A percentile compares a stretch with the other conserved stretches of the same genome.
Evolutionary conservation across 441 rosid genomes (phyloP).

Genomic region (Monsonia emarginata): DNA sequence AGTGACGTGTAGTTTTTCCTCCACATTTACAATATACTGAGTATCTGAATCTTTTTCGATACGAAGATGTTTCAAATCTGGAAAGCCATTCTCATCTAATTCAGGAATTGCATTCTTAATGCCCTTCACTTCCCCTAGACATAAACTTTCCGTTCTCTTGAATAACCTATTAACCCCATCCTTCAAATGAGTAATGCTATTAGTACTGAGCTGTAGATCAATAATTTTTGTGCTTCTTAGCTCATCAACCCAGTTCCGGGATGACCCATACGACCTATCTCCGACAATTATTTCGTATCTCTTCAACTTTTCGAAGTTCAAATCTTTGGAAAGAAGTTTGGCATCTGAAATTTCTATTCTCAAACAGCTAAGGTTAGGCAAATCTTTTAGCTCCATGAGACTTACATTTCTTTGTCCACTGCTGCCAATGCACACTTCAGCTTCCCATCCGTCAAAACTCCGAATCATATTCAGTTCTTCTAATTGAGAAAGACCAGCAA

Average conservation of each 20-base stretch:
- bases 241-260: background rate
- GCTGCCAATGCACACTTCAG: too few relatives aligned
- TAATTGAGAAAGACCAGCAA: too few relatives aligned
- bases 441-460: too few relatives aligned
- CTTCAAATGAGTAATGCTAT: background rate
- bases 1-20: background rate
- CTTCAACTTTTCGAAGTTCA: too few relatives aligned
- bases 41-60: background rate
- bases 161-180: constrained; percentile 13
- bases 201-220: background rate
- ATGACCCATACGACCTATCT: too few relatives aligned
- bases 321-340: too few relatives aligned
- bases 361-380: constrained; percentile 1
- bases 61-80: constrained; percentile 11
- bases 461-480: too few relatives aligned
- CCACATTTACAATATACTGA: background rate
- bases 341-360: too few relatives aligned
- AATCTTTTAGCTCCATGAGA: constrained; percentile 5
- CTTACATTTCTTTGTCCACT: too few relatives aligned
- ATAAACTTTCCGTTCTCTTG: constrained; percentile 16
- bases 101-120: constrained; percentile 12
- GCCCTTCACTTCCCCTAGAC: constrained; percentile 16
- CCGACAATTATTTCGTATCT: too few relatives aligned
- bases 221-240: background rate
- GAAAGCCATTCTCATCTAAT: constrained; percentile 12